These are phyloP conservation scores for Gaultheria prostrata DNA, from an alignment of 148 eudicot species.

Conservation along the genomic window DNA sequence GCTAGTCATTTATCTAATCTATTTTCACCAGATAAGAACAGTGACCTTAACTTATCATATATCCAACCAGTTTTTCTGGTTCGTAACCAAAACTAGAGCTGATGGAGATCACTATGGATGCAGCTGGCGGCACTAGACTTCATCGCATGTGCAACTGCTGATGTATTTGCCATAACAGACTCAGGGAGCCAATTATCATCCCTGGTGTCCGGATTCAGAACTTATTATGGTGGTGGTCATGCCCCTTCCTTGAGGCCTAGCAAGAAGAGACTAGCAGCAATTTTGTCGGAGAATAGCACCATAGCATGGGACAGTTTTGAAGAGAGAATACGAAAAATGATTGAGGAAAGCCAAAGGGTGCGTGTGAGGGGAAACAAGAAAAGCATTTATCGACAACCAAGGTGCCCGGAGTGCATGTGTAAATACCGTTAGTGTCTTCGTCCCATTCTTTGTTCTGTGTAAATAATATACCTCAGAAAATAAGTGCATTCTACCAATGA, in stretches of 20 bases:
- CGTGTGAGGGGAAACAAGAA: constrained; percentile 46
- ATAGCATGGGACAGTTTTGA: constrained; percentile 61
- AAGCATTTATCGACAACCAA: constrained; percentile 82
- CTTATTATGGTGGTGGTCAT: constrained; percentile 72
- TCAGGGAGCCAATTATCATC: constrained; percentile 95
- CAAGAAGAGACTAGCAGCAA: constrained; percentile 78
- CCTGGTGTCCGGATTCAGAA: constrained; percentile 73
- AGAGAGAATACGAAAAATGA: constrained; percentile 62
- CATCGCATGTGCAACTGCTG: constrained; percentile 85
- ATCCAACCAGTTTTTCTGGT: not conserved
- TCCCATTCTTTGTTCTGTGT: not conserved
- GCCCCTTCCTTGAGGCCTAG: constrained; percentile 83
- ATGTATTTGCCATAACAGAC: constrained; percentile 92
- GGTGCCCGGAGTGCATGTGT: constrained; percentile 89
- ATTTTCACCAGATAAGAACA: not conserved
- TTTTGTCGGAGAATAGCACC: constrained; percentile 52
- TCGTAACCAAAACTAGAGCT: not conserved
- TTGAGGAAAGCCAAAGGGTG: constrained; percentile 62
- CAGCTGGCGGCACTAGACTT: constrained; percentile 92
- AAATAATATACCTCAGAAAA: constrained; percentile 3
- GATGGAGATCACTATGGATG: constrained; percentile 20
- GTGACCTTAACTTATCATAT: not conserved
- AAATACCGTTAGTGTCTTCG: constrained; percentile 14
- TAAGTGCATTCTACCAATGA: not conserved
- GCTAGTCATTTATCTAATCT: not conserved